Conservation (phyloP, 1,139 yeast genomes). For the Kodamaea ohmeri region DNA sequence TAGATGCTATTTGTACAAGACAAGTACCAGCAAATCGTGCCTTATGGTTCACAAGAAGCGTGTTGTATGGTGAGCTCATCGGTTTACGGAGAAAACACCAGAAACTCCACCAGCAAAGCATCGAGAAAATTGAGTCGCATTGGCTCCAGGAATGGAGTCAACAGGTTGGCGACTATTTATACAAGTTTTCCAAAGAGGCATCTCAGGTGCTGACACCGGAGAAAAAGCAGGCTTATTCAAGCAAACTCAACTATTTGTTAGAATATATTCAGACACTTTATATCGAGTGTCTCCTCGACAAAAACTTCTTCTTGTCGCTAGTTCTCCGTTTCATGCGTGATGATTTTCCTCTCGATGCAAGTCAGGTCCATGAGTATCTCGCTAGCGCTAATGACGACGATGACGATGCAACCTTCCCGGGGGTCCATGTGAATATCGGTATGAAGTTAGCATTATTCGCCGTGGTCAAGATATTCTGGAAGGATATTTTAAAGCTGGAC, state of each 20-base stretch:
- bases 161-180: constrained; percentile 62
- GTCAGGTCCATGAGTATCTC: constrained; percentile 13
- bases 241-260: constrained; percentile 56
- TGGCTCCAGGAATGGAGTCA: constrained; percentile 91
- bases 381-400: constrained; percentile 12
- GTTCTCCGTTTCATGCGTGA: constrained; percentile 54
- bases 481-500: constrained; percentile 52
- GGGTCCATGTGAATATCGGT: constrained; percentile 34
- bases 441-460: constrained; percentile 47
- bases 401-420: constrained; percentile 9
- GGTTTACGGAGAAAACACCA: constrained; percentile 54
- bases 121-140: constrained; percentile 46
- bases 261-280: constrained; percentile 62
- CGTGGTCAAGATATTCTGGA: constrained; percentile 69
- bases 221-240: constrained; percentile 46
- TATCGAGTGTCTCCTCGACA: constrained; percentile 65
- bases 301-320: constrained; percentile 60
- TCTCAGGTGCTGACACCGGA: constrained; percentile 24
- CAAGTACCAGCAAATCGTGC: constrained; percentile 75
- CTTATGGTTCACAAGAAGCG: constrained; percentile 86
- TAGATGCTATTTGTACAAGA: constrained; percentile 69
- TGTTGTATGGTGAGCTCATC: constrained; percentile 76
- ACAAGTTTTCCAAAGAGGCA: constrained; percentile 47
- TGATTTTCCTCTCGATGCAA: constrained; percentile 44
- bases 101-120: constrained; percentile 15